Evolutionary conservation across 164 flowering plant genomes (phyloP), one percentile per base, ranked within the genome.

Genomic region (Vitis amurensis): DNA sequence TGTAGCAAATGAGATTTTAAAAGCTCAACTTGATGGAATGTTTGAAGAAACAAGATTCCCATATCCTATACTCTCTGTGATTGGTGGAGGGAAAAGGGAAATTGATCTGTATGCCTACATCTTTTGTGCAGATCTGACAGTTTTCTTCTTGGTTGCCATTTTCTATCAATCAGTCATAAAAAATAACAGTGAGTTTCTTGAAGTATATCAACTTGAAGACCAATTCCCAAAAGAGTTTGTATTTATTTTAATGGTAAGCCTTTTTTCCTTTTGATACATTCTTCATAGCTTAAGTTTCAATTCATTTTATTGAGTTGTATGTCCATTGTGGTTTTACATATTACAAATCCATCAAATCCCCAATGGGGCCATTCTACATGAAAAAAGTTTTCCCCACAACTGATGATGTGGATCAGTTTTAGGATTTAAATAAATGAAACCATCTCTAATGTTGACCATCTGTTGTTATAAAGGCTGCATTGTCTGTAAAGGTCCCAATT

Each of bases 171-270:
- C 92, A 30, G 84, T 90, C 60, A 92, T 90, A 17, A 86, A 90
- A 71, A 84, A 86, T 70, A 90, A 85, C 50, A 89, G 86, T 61
- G 83, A 92, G 68, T 84, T 92, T 78, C 89, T 92, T 59, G 95
- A 87, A 55, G 94, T 88, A 51, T 92, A 90, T 77, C 97, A 92
- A 81, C 93, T 92, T 61, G 97, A 92, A 82, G 97, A 92, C 81
- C 97, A 92, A 69, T 92, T 90, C 73, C 97, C 97, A 3, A 87
- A 86, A 69, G 97, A 90, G 74, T 92, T 80, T 65, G 94, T 92
- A 9, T 87, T 87, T 70, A 74, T 88, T 60, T 76, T 92, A 19
- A 88, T 92, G 90, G 97, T 89, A 82, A 73, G 74, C 19, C 16
- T 62, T 30, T 56, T 37, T 61, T 64, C 11, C 29, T 61, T 19